phyloP scores from a whole-genome alignment of 768 basidiomycete genomes.

The Russula foetens region DNA sequence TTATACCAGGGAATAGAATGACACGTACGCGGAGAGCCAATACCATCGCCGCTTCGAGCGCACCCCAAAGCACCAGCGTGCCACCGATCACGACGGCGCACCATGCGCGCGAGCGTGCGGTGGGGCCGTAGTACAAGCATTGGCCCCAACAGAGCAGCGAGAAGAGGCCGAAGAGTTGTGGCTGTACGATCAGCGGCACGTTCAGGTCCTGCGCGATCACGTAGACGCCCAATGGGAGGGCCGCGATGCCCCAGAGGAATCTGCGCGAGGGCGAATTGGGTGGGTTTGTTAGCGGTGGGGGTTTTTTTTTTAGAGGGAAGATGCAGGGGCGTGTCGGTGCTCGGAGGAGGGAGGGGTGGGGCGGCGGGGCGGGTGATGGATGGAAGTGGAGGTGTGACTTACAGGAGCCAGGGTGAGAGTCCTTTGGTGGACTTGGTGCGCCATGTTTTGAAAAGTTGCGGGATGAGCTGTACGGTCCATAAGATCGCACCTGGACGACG shows the following conservation, averaged over 20 bases:
- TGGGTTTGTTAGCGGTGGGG: too few relatives aligned
- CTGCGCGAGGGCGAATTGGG: slow-evolving; percentile 28
- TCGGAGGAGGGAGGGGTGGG: too few relatives aligned
- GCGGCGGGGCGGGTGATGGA: too few relatives aligned
- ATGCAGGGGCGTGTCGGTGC: too few relatives aligned
- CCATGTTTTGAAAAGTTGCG: slow-evolving; percentile 70
- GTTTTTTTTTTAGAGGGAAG: too few relatives aligned
- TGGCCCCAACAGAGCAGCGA: slow-evolving; percentile 59
- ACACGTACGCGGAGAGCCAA: slow-evolving; percentile 45
- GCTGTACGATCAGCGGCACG: slow-evolving; percentile 64
- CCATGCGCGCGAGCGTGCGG: slow-evolving; percentile 7
- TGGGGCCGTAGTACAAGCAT: slow-evolving; percentile 58
- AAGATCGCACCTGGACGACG: slow-evolving; percentile 53
- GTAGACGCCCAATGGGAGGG: slow-evolving; percentile 61
- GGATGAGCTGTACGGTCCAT: slow-evolving; percentile 61
- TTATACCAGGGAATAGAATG: background rate
- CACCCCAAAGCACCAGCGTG: slow-evolving; percentile 40
- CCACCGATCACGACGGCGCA: slow-evolving; percentile 32
- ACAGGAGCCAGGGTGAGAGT: slow-evolving; percentile 62
- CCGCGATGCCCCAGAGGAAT: slow-evolving; percentile 53
- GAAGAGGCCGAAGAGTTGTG: slow-evolving; percentile 56
- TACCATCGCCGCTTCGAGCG: slow-evolving; percentile 51
- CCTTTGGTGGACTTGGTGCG: slow-evolving; percentile 59
- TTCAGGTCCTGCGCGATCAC: slow-evolving; percentile 54
- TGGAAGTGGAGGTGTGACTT: background rate